Conservation (phyloP, 768 basidiomycete genomes). For the Tricholoma hemisulphureum region DNA sequence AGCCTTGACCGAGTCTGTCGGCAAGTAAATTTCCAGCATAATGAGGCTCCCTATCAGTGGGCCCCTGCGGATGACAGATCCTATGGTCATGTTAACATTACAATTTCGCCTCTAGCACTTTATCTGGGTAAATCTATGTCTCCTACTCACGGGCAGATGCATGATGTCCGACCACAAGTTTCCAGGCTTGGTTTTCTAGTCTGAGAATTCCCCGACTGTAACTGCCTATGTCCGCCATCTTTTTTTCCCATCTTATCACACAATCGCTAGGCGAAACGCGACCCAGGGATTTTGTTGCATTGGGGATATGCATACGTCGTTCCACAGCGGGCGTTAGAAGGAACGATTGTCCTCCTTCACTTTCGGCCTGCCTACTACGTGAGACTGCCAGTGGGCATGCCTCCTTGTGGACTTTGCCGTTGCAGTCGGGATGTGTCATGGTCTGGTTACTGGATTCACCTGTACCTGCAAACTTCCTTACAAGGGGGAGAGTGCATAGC, state of each 20-base stretch:
- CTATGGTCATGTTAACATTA: conserved; percentile 44
- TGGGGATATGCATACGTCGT: too few species aligned
- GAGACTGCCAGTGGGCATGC: conserved; percentile 38
- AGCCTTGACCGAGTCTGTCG: too few species aligned
- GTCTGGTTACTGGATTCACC: conserved; percentile 67
- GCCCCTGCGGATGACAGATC: background rate
- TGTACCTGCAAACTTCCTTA: conserved; percentile 55
- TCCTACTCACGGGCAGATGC: too few species aligned
- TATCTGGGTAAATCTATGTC: conserved; percentile 45
- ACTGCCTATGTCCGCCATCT: too few species aligned
- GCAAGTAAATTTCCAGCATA: conserved; percentile 39
- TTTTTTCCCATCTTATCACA: too few species aligned
- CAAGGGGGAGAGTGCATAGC: conserved; percentile 59
- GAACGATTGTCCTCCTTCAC: too few species aligned
- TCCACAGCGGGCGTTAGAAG: too few species aligned
- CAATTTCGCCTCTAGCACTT: conserved; percentile 65
- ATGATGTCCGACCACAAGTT: too few species aligned
- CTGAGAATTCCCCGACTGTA: conserved; percentile 68
- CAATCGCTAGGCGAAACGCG: too few species aligned
- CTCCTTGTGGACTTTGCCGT: conserved; percentile 61
- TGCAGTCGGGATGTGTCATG: conserved; percentile 52
- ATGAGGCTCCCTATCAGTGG: conserved; percentile 68
- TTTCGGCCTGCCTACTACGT: too few species aligned
- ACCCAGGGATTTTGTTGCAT: too few species aligned
- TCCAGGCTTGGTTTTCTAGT: conserved; percentile 57